phyloP scores from a whole-genome alignment of 768 basidiomycete genomes.

The Suillus weaverae region DNA sequence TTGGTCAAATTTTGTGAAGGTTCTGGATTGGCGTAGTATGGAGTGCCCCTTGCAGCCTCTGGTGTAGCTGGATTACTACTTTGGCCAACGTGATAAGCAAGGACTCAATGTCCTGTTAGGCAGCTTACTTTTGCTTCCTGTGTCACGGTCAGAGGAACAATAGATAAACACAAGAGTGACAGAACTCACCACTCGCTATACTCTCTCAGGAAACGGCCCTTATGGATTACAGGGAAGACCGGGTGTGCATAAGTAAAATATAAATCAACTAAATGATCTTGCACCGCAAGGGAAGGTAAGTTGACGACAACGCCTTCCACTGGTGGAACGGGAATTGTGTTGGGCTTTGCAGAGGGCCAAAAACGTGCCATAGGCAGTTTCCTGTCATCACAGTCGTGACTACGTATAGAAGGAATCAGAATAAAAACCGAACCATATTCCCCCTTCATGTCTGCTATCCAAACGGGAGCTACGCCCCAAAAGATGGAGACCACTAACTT shows the following conservation, averaged over 20 bases:
- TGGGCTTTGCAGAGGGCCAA: conserved; percentile 62
- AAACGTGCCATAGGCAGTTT: conserved; percentile 72
- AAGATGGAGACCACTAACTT: conserved; percentile 73
- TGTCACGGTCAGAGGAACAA: conserved; percentile 9
- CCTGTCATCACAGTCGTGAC: conserved; percentile 38
- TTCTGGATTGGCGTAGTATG: conserved; percentile 34
- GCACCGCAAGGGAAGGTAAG: conserved; percentile 61
- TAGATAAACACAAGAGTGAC: neutral
- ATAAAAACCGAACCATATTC: conserved; percentile 53
- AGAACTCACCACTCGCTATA: conserved; percentile 51
- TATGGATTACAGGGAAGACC: conserved; percentile 79
- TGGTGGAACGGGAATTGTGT: conserved; percentile 36
- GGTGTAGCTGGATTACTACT: conserved; percentile 38
- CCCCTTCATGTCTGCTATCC: conserved; percentile 67
- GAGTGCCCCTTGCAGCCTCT: conserved; percentile 13
- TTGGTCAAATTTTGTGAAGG: conserved; percentile 64
- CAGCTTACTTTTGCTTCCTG: conserved; percentile 30
- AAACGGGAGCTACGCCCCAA: conserved; percentile 65
- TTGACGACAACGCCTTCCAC: conserved; percentile 46
- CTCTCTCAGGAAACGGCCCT: conserved; percentile 63
- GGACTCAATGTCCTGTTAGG: neutral
- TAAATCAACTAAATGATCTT: conserved; percentile 67
- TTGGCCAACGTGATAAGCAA: conserved; percentile 29
- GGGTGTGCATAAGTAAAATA: conserved; percentile 88
- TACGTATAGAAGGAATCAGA: conserved; percentile 12